Conservation (phyloP, 1,284 basidiomycete species). For the Microbotryum violaceum region DNA sequence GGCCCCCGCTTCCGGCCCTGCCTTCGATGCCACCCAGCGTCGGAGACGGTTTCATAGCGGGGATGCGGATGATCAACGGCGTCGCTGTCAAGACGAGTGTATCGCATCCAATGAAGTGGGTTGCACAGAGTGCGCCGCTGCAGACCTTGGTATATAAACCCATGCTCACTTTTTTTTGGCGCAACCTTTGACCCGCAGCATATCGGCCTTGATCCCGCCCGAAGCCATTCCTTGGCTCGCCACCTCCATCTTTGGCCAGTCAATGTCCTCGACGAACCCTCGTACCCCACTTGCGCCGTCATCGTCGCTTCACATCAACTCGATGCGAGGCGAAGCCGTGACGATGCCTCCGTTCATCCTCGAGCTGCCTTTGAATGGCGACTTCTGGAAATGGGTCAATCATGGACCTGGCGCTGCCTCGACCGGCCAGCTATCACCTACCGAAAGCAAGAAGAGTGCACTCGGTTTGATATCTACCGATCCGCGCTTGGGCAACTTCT, state of each 20-base stretch:
- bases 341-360: constrained; percentile 14
- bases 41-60: constrained; percentile 7
- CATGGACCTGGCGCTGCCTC: constrained; percentile 11
- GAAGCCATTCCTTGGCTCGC: constrained; percentile 23
- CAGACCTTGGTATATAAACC: too few relatives aligned
- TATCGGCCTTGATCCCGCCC: constrained; percentile 33
- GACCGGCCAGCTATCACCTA: constrained; percentile 8
- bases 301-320: background rate
- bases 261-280: background rate
- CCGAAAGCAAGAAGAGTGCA: background rate
- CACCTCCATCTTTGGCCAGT: background rate
- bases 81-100: constrained; percentile 32
- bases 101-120: constrained; percentile 34
- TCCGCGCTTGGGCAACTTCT: constrained; percentile 65
- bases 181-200: constrained; percentile 1
- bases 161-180: background rate
- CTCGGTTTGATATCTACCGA: background rate
- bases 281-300: background rate
- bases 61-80: constrained; percentile 26
- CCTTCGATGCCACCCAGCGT: background rate
- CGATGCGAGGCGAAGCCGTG: background rate
- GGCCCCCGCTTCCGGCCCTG: background rate
- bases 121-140: background rate
- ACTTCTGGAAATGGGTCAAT: constrained; percentile 11
- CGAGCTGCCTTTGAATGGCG: constrained; percentile 5